phyloP scores from a whole-genome alignment of 2,329 filamentous ascomycete genomes.

The Colletotrichum abscissum region DNA sequence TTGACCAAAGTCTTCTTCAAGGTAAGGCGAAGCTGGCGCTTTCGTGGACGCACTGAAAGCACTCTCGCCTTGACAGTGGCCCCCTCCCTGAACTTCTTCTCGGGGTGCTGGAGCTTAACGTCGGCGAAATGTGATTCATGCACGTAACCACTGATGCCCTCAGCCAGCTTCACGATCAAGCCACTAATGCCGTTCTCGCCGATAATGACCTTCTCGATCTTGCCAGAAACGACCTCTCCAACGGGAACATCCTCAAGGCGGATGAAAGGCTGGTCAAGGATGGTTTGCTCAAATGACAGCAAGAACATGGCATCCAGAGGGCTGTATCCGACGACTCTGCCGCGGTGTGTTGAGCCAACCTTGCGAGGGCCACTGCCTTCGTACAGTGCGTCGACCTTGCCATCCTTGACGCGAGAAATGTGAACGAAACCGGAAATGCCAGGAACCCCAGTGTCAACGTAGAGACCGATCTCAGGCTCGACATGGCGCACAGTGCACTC shows the following conservation, averaged over 20 bases:
- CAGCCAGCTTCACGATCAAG: slow-evolving; percentile 84
- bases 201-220: slow-evolving; percentile 85
- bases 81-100: slow-evolving; percentile 94
- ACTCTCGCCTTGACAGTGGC: slow-evolving; percentile 87
- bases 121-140: slow-evolving; percentile 91
- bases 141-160: slow-evolving; percentile 90
- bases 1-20: slow-evolving; percentile 96
- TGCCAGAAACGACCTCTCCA: slow-evolving; percentile 83
- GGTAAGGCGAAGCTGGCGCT: slow-evolving; percentile 85
- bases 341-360: slow-evolving; percentile 80
- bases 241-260: slow-evolving; percentile 90
- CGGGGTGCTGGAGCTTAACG: slow-evolving; percentile 86
- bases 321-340: slow-evolving; percentile 88
- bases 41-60: slow-evolving; percentile 80
- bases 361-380: slow-evolving; percentile 83
- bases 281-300: slow-evolving; percentile 82
- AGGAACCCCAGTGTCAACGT: slow-evolving; percentile 72
- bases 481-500: slow-evolving; percentile 84
- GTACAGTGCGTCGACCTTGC: slow-evolving; percentile 86
- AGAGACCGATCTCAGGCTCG: slow-evolving; percentile 83
- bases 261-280: slow-evolving; percentile 89
- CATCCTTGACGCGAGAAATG: slow-evolving; percentile 91
- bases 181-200: slow-evolving; percentile 83
- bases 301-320: slow-evolving; percentile 87
- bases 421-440: slow-evolving; percentile 90